These are phyloP conservation scores for Mallotus nudiflorus DNA, from an alignment of 345 rosid species.

Conservation along the genomic window DNA sequence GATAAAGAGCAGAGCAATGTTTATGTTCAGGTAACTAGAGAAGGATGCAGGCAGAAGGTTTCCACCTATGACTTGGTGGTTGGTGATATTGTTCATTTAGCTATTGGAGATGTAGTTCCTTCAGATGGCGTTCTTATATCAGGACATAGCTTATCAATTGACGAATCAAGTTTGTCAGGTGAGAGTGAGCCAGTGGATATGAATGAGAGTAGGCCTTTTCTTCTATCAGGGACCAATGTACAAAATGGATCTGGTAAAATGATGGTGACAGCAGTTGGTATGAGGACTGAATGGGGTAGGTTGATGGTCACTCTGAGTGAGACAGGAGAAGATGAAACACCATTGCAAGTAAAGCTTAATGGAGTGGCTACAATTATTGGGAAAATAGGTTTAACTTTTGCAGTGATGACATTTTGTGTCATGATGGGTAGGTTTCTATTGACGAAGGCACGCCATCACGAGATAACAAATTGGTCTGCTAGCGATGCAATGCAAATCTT, in stretches of 20 bases:
- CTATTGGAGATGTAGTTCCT: constrained; percentile 77
- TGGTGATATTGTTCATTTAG: constrained; percentile 83
- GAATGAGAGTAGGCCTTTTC: constrained; percentile 56
- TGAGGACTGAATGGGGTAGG: constrained; percentile 98
- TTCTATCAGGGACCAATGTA: constrained; percentile 86
- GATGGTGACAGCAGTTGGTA: constrained; percentile 90
- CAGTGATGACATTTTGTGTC: constrained; percentile 71
- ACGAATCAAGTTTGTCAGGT: constrained; percentile 83
- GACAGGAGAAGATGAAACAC: constrained; percentile 40
- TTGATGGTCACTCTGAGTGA: constrained; percentile 83
- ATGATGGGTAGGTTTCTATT: constrained; percentile 60
- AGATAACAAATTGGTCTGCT: constrained; percentile 56
- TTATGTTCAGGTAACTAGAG: constrained; percentile 73
- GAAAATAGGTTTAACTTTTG: constrained; percentile 79
- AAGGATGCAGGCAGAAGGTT: constrained; percentile 63
- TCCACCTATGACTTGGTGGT: constrained; percentile 79
- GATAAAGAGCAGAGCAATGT: constrained; percentile 90
- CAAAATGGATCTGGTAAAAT: constrained; percentile 46
- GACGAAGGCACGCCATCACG: constrained; percentile 47
- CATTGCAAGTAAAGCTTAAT: constrained; percentile 91
- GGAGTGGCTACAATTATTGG: constrained; percentile 96
- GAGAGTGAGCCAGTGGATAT: constrained; percentile 79
- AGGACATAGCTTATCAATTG: constrained; percentile 70
- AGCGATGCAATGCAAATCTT: constrained; percentile 68
- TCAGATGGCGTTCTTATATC: constrained; percentile 78